These are phyloP conservation scores for Scutellaria galericulata DNA, from an alignment of 257 asterid species.

Conservation along the genomic window DNA sequence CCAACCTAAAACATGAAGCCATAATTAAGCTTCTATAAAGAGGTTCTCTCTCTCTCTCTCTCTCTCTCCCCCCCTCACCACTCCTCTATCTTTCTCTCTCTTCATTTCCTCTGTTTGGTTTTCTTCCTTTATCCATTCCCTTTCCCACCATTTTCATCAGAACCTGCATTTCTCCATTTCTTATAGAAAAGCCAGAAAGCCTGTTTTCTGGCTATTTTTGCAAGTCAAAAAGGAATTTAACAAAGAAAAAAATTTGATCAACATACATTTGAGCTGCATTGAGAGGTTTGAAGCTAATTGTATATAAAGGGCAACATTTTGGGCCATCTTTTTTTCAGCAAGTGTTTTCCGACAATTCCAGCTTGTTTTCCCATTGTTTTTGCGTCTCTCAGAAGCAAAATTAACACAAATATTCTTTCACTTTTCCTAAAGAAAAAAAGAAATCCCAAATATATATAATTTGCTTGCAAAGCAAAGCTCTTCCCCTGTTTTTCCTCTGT, in stretches of 20 bases:
- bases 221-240: neutral
- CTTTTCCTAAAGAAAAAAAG: conserved; percentile 42
- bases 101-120: conserved; percentile 30
- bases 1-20: conserved; percentile 46
- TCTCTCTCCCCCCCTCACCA: conserved; percentile 42
- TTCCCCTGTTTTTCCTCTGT: conserved; percentile 44
- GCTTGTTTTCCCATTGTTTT: conserved; percentile 52
- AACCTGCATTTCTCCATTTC: conserved; percentile 28
- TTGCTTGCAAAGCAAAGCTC: conserved; percentile 2
- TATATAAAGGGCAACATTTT: conserved; percentile 4
- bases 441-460: conserved; percentile 38
- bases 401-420: conserved; percentile 45
- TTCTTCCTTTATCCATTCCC: conserved; percentile 24
- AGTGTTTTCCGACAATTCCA: conserved; percentile 70
- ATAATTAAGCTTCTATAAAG: conserved; percentile 58
- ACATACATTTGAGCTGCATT: conserved; percentile 33
- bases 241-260: neutral
- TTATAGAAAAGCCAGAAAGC: conserved; percentile 3
- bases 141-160: conserved; percentile 13
- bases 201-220: conserved; percentile 12
- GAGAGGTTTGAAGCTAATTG: neutral
- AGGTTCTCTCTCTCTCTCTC: conserved; percentile 46
- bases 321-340: conserved; percentile 35
- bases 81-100: conserved; percentile 33
- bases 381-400: conserved; percentile 63